Percentiles rank a stretch among this genome's conserved stretches.
Evolutionary conservation across 2,329 filamentous ascomycete genomes (phyloP).

Genomic region (Fusarium domesticum): DNA sequence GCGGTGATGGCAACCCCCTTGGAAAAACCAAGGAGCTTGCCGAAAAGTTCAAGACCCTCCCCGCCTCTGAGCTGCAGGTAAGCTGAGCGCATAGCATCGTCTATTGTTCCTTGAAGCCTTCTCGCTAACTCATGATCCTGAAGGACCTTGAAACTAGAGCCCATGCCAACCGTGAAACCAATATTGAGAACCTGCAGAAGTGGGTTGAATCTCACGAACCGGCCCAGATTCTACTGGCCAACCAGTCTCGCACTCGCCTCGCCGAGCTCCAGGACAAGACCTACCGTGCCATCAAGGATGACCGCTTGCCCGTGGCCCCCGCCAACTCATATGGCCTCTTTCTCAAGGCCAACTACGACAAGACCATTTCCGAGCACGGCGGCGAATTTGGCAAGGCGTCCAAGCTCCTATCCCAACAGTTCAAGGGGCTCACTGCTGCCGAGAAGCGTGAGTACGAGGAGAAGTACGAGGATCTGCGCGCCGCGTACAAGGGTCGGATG

Average conservation of each 20-base stretch:
- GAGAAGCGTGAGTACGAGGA: conserved; percentile 44
- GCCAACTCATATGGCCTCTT: conserved; percentile 36
- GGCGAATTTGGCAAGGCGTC: conserved; percentile 15
- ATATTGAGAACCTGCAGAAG: conserved; percentile 39
- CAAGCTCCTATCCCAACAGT: conserved; percentile 35
- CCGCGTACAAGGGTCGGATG: conserved; percentile 18
- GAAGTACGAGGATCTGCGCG: conserved; percentile 16
- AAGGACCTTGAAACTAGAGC: conserved; percentile 34
- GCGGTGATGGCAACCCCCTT: conserved; percentile 9
- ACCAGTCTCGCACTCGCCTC: conserved; percentile 41
- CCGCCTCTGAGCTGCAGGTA: conserved; percentile 45
- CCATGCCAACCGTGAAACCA: conserved; percentile 41
- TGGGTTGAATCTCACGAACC: conserved; percentile 48
- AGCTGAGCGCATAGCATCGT: conserved; percentile 17
- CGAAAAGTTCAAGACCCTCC: conserved; percentile 39
- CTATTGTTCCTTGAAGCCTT: not conserved
- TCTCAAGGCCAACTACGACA: conserved; percentile 37
- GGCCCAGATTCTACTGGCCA: conserved; percentile 44
- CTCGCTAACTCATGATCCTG: conserved; percentile 3
- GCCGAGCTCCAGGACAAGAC: conserved; percentile 37
- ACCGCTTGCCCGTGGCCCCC: conserved; percentile 45
- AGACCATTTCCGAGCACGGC: conserved; percentile 21
- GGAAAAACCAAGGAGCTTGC: conserved; percentile 29
- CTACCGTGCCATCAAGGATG: conserved; percentile 41
- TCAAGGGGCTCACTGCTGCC: conserved; percentile 41